Evolutionary conservation across 345 rosid species (phyloP), one percentile per base, ranked within the genome.

Genomic region (Laguncularia racemosa): DNA sequence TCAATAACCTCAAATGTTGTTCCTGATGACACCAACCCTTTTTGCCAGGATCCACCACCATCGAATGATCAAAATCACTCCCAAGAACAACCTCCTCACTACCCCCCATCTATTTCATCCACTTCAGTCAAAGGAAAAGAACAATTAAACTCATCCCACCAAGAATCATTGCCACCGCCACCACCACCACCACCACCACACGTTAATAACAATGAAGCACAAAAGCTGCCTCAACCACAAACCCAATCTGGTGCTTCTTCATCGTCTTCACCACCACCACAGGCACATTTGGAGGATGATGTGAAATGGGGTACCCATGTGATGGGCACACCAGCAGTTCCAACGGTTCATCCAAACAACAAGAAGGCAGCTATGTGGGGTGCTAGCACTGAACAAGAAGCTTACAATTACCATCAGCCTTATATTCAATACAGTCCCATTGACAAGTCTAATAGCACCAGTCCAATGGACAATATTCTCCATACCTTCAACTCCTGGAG

Each of bases 311-410:
- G 84, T 59, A 74, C 82, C 46, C 72, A 65, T 54, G 72, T 72
- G 26, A 82, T 82, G 88, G 84, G 84, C 44, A 51, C 76, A 0
- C 88, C 88, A 2, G 78, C 84, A 1, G 82, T 68, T 14, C 82
- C 88, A 15, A 72, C 82, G 1, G 58, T 67, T 48, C 88, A 82
- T 26, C 82, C 84, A 2, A 82, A 79, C 60, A 82, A 79, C 76
- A 68, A 77, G 65, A 79, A 79, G 59, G 84, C 88, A 1, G 84
- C 88, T 52, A 44, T 75, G 17, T 79, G 81, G 82, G 88, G 86
- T 0, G 80, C 70, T 13, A 52, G 11, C 21, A 53, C 43, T 2
- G 70, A 14, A 16, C 64, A 67, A 38, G 68, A 63, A 46, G 75
- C 76, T 50, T 70, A 65, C 14, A 12, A 56, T 33, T 47, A 38